Percentiles rank a stretch among this genome's conserved stretches.
phyloP scores from a whole-genome alignment of 1,284 basidiomycete species.

The Trametes pubescens region DNA sequence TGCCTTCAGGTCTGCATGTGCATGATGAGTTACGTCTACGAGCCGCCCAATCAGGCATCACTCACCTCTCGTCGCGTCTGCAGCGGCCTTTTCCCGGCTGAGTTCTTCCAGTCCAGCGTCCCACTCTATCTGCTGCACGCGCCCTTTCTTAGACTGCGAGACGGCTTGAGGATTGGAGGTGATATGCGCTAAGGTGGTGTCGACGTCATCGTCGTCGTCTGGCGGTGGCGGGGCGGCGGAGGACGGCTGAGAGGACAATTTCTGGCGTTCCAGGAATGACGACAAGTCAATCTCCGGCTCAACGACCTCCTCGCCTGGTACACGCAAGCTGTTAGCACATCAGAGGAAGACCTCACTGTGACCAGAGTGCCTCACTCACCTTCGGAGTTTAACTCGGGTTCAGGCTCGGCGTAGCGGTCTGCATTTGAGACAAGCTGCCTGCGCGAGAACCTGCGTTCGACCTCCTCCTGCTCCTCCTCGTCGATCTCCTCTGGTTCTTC shows the following conservation, averaged over 20 bases:
- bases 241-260: slow-evolving; percentile 46
- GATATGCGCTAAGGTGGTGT: slow-evolving; percentile 63
- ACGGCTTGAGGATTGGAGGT: slow-evolving; percentile 41
- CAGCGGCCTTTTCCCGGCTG: slow-evolving; percentile 70
- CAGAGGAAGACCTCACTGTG: background rate
- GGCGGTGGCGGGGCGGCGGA: slow-evolving; percentile 33
- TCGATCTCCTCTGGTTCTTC: slow-evolving; percentile 54
- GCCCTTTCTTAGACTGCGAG: slow-evolving; percentile 62
- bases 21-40: background rate
- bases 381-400: slow-evolving; percentile 70
- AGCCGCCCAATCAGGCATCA: background rate
- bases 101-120: slow-evolving; percentile 68
- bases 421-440: slow-evolving; percentile 71
- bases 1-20: slow-evolving; percentile 65
- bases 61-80: slow-evolving; percentile 76
- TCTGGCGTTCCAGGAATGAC: slow-evolving; percentile 68
- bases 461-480: slow-evolving; percentile 56
- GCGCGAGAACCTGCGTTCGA: slow-evolving; percentile 57
- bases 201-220: slow-evolving; percentile 69
- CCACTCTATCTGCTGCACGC: slow-evolving; percentile 70
- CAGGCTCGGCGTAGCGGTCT: slow-evolving; percentile 74
- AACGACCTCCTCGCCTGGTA: slow-evolving; percentile 65
- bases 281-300: slow-evolving; percentile 81
- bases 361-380: slow-evolving; percentile 51
- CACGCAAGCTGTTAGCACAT: slow-evolving; percentile 3